These are phyloP conservation scores for Globisporangium takayamanum DNA, from an alignment of 352 stramenopile species.

Conservation along the genomic window DNA sequence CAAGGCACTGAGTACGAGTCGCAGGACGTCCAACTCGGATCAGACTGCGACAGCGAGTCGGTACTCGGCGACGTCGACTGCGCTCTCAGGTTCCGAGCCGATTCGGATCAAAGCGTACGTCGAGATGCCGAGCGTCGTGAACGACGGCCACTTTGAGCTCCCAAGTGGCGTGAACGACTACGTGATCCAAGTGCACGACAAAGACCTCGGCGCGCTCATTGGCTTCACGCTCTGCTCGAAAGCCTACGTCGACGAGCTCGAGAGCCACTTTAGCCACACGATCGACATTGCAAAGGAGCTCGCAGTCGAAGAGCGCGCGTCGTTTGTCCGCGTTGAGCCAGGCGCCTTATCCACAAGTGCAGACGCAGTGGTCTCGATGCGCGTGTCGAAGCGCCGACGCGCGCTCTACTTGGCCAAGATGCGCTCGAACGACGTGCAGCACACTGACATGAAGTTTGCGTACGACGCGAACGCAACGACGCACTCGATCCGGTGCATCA, in stretches of 20 bases:
- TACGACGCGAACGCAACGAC: slow-evolving; percentile 42
- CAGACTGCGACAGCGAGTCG: slow-evolving; percentile 34
- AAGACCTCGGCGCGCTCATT: slow-evolving; percentile 78
- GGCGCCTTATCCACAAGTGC: not conserved
- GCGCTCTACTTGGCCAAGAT: slow-evolving; percentile 65
- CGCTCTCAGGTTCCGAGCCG: slow-evolving; percentile 25
- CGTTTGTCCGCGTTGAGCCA: slow-evolving; percentile 1
- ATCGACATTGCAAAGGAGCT: slow-evolving; percentile 54
- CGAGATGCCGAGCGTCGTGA: slow-evolving; percentile 34
- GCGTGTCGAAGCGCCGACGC: slow-evolving; percentile 29
- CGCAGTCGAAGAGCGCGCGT: not conserved
- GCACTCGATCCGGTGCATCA: slow-evolving; percentile 63
- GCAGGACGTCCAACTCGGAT: slow-evolving; percentile 29
- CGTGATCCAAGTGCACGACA: slow-evolving; percentile 75
- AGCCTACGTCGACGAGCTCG: slow-evolving; percentile 63
- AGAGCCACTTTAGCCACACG: slow-evolving; percentile 47
- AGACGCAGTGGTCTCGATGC: slow-evolving; percentile 5
- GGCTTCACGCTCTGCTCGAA: slow-evolving; percentile 72
- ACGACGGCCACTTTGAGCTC: slow-evolving; percentile 69
- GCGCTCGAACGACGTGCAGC: slow-evolving; percentile 56
- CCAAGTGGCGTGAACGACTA: slow-evolving; percentile 66
- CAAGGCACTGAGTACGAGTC: slow-evolving; percentile 24
- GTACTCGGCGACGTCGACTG: slow-evolving; percentile 18
- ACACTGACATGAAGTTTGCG: slow-evolving; percentile 76
- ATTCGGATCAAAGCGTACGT: slow-evolving; percentile 51